These are phyloP conservation scores for Stephania cephalantha DNA, from an alignment of 164 flowering plant species.

Conservation along the genomic window DNA sequence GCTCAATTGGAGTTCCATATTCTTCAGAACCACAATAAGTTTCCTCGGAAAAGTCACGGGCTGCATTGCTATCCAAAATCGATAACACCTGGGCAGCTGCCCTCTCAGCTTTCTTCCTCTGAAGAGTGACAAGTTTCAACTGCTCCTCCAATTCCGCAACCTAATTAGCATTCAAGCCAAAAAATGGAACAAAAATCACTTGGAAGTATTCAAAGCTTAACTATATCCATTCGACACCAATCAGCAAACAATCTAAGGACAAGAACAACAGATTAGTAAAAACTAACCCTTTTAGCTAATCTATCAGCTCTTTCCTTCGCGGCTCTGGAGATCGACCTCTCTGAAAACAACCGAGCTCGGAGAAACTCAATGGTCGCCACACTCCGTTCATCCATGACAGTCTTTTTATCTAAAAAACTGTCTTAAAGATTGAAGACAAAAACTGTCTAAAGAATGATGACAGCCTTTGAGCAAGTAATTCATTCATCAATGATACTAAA, in stretches of 20 bases:
- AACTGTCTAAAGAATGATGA: too few relatives aligned
- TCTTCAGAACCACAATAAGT: constrained; percentile 56
- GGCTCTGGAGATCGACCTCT: constrained; percentile 78
- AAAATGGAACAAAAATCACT: neutral
- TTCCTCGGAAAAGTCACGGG: constrained; percentile 52
- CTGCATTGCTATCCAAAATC: constrained; percentile 52
- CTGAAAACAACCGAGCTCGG: constrained; percentile 74
- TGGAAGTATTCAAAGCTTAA: neutral
- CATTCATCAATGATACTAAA: neutral
- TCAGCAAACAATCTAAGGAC: neutral
- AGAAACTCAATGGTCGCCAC: constrained; percentile 76
- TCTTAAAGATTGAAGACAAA: too few relatives aligned
- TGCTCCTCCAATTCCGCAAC: constrained; percentile 78
- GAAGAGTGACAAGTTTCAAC: constrained; percentile 54
- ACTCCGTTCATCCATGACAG: constrained; percentile 46
- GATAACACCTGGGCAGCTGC: constrained; percentile 76
- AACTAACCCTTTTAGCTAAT: constrained; percentile 64
- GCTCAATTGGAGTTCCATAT: constrained; percentile 33
- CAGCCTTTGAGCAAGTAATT: neutral
- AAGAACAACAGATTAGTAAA: neutral
- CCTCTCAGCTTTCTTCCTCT: constrained; percentile 76
- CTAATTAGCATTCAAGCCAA: constrained; percentile 28
- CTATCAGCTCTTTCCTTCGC: constrained; percentile 81
- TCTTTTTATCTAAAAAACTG: constrained; percentile 11
- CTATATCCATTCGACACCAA: neutral